Evolutionary conservation across 2,329 filamentous ascomycete species (phyloP).

Genomic region (Aspergillus brasiliensis): DNA sequence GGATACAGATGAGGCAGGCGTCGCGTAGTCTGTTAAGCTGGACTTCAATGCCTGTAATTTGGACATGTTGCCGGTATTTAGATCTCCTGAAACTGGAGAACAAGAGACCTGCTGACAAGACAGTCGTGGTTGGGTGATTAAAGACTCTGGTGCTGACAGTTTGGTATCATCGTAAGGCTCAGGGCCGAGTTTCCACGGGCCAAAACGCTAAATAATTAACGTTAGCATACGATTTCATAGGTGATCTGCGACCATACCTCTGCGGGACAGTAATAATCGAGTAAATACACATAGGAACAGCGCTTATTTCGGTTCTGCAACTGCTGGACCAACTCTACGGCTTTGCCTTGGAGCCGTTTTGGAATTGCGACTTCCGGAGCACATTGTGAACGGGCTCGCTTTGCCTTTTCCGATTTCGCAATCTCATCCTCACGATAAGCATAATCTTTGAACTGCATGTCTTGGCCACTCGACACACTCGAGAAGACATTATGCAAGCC

Average conservation of each 20-base stretch:
- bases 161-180: neutral
- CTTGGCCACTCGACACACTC: constrained; percentile 54
- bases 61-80: neutral
- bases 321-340: constrained; percentile 62
- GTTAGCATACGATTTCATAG: neutral
- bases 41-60: constrained; percentile 20
- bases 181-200: constrained; percentile 27
- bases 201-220: constrained; percentile 25
- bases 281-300: constrained; percentile 77
- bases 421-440: constrained; percentile 85
- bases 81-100: neutral
- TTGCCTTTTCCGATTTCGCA: constrained; percentile 22
- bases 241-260: constrained; percentile 39
- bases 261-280: constrained; percentile 78
- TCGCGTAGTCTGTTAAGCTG: constrained; percentile 68
- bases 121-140: constrained; percentile 29
- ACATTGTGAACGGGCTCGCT: constrained; percentile 10
- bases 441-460: constrained; percentile 81
- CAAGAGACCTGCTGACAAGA: constrained; percentile 15
- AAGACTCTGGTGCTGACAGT: constrained; percentile 19
- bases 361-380: constrained; percentile 31
- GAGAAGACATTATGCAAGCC: constrained; percentile 87
- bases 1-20: constrained; percentile 69
- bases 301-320: constrained; percentile 70
- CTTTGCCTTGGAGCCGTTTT: constrained; percentile 63